Conservation (phyloP, 73 alveolate species). For the Effrenium voratum region DNA sequence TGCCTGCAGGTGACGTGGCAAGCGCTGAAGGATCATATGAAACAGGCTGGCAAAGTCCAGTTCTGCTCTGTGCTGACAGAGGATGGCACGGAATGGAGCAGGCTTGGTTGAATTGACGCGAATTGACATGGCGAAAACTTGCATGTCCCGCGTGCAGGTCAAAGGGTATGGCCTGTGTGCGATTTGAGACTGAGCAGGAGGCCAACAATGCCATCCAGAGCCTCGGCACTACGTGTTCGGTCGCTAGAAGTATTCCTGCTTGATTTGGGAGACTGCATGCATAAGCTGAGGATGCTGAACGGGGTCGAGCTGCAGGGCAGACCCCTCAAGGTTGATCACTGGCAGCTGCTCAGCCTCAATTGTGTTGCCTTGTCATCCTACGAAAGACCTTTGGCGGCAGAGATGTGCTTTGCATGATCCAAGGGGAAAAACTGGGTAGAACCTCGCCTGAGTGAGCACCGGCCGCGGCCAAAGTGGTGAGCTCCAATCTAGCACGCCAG, state of each 20-base stretch:
- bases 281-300: not conserved
- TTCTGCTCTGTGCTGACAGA: constrained; percentile 11
- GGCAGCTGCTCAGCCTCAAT: not conserved
- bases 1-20: not conserved
- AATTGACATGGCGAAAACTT: too few relatives aligned
- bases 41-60: constrained; percentile 2
- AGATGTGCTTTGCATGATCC: too few relatives aligned
- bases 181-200: not conserved
- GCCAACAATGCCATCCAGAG: not conserved
- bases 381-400: too few relatives aligned
- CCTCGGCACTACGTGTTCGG: not conserved
- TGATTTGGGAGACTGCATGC: not conserved
- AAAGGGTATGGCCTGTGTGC: constrained; percentile 14
- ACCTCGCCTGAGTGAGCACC: too few relatives aligned
- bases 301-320: not conserved
- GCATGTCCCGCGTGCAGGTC: not conserved
- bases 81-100: constrained; percentile 23
- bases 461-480: too few relatives aligned
- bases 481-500: not conserved
- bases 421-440: too few relatives aligned
- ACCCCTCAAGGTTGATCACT: not conserved
- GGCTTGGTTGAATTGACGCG: too few relatives aligned
- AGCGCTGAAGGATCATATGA: constrained; percentile 19
- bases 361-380: too few relatives aligned
- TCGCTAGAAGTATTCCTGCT: not conserved